phyloP scores from a whole-genome alignment of 2,329 filamentous ascomycete species.

The Elsinoe ampelina region DNA sequence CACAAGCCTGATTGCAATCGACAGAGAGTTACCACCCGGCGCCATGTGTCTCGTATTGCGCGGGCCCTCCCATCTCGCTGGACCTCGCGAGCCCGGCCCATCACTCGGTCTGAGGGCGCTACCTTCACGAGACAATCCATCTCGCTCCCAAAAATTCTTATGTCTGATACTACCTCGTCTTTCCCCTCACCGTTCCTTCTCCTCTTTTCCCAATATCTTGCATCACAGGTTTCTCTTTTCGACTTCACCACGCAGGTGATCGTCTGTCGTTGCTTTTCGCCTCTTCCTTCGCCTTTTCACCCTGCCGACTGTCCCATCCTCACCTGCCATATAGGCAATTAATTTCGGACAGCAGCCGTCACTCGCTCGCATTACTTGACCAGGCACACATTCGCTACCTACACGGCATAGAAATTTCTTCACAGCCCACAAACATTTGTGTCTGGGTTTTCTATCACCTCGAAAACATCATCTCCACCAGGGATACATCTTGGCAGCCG shows the following conservation, averaged over 20 bases:
- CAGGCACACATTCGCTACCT: neutral
- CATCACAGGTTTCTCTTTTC: constrained; percentile 6
- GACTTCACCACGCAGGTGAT: neutral
- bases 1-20: neutral
- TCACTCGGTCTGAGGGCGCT: constrained; percentile 6
- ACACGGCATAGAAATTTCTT: neutral
- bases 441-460: neutral
- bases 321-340: neutral
- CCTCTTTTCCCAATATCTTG: neutral
- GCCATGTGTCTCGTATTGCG: constrained; percentile 10
- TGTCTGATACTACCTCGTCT: constrained; percentile 8
- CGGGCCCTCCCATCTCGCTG: neutral
- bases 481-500: constrained; percentile 4
- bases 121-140: constrained; percentile 9
- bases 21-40: neutral
- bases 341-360: constrained; percentile 1
- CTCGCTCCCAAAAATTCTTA: constrained; percentile 1
- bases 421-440: neutral
- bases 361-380: constrained; percentile 1
- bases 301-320: neutral
- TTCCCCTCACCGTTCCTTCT: neutral
- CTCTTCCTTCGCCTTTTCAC: constrained; percentile 2
- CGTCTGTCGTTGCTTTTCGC: constrained; percentile 6
- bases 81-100: constrained; percentile 2
- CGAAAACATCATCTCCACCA: neutral